Conservation (phyloP, 805 yeast species). For the Maudiozyma turicensis region DNA sequence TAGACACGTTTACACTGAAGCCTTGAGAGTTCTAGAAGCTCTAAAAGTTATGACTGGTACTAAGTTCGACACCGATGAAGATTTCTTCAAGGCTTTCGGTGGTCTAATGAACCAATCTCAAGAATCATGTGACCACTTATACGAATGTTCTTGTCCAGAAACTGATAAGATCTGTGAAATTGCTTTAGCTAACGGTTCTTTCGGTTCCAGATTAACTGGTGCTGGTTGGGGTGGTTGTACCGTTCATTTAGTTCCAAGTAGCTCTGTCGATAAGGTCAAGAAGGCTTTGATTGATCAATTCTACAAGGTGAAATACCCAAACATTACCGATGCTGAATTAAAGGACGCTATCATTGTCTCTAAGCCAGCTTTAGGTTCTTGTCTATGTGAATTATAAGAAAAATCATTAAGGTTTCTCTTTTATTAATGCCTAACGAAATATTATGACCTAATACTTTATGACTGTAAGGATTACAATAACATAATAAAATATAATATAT, state of each 20-base stretch:
- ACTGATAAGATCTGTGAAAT: constrained; percentile 44
- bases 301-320: constrained; percentile 41
- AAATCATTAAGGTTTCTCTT: neutral
- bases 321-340: constrained; percentile 36
- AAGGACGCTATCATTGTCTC: constrained; percentile 45
- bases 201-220: constrained; percentile 65
- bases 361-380: constrained; percentile 47
- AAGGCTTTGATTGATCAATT: constrained; percentile 43
- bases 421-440: neutral
- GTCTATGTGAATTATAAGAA: constrained; percentile 18
- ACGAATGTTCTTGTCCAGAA: constrained; percentile 48
- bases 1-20: constrained; percentile 52
- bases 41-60: constrained; percentile 31
- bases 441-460: neutral
- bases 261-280: constrained; percentile 28
- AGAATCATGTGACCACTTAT: constrained; percentile 37
- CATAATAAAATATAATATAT: neutral
- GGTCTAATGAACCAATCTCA: constrained; percentile 51
- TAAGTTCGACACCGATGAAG: constrained; percentile 14
- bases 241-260: constrained; percentile 44
- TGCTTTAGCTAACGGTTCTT: constrained; percentile 46
- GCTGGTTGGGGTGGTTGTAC: constrained; percentile 76
- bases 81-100: constrained; percentile 40
- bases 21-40: constrained; percentile 47
- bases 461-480: neutral